phyloP scores from a whole-genome alignment of 176 grass and related monocot genomes.

The Tuctoria greenei region DNA sequence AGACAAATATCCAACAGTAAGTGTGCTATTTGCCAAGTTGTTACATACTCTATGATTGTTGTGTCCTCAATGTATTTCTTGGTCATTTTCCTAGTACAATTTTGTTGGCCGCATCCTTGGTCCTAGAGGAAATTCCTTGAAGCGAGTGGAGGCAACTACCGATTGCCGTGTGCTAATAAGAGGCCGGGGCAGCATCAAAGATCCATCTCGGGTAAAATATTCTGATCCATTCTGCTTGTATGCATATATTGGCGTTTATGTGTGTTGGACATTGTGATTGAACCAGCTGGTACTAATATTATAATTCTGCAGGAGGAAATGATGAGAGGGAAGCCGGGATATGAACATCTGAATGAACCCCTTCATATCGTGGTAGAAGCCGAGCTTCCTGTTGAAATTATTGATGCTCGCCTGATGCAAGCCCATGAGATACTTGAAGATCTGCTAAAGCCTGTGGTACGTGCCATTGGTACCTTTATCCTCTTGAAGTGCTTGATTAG shows the following conservation, averaged over 20 bases:
- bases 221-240: conserved; percentile 18
- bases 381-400: conserved; percentile 76
- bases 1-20: conserved; percentile 90
- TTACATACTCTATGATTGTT: conserved; percentile 3
- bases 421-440: conserved; percentile 88
- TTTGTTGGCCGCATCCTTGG: conserved; percentile 95
- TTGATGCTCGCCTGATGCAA: conserved; percentile 83
- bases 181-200: conserved; percentile 97
- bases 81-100: conserved; percentile 67
- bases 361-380: conserved; percentile 95
- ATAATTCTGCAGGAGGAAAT: conserved; percentile 69
- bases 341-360: conserved; percentile 95
- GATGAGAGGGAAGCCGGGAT: conserved; percentile 91
- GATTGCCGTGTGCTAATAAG: conserved; percentile 94
- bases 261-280: not conserved
- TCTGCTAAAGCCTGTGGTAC: conserved; percentile 90
- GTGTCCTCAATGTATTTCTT: conserved; percentile 16
- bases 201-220: conserved; percentile 76
- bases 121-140: conserved; percentile 95
- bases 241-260: conserved; percentile 9
- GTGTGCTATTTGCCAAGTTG: conserved; percentile 37
- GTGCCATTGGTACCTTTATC: conserved; percentile 24
- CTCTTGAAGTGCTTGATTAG: not conserved
- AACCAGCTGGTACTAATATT: not conserved
- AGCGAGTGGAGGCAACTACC: conserved; percentile 90